A percentile compares a stretch with the other conserved stretches of the same genome.
Evolutionary conservation across 176 grass and related monocot genomes (phyloP).

Genomic region (Tillandsia leiboldiana): DNA sequence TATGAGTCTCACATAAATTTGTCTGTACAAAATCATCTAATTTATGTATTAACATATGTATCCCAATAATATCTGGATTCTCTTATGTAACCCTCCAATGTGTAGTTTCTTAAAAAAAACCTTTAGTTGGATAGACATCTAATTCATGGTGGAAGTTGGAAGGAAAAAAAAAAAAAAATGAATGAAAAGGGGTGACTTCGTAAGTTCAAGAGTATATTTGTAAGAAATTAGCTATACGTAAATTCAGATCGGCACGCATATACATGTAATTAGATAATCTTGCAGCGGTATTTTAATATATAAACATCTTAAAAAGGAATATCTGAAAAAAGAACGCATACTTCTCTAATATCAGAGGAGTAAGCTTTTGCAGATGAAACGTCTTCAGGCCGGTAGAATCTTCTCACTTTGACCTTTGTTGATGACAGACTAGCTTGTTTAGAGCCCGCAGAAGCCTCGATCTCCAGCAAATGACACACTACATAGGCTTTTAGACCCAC

Average conservation of each 20-base stretch:
- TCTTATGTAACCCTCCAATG: neutral
- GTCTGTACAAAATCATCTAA: too few relatives aligned
- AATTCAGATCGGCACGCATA: too few relatives aligned
- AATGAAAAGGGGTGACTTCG: neutral
- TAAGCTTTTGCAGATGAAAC: slow-evolving; percentile 81
- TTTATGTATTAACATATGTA: neutral
- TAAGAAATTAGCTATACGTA: too few relatives aligned
- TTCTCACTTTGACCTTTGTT: slow-evolving; percentile 67
- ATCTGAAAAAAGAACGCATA: slow-evolving; percentile 17
- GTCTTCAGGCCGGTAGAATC: slow-evolving; percentile 95
- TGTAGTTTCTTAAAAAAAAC: neutral
- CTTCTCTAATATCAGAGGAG: slow-evolving; percentile 91
- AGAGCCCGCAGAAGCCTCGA: slow-evolving; percentile 34
- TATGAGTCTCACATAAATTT: too few relatives aligned
- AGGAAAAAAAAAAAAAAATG: neutral
- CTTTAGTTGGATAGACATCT: neutral
- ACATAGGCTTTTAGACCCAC: slow-evolving; percentile 82
- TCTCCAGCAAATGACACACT: slow-evolving; percentile 70
- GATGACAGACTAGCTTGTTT: slow-evolving; percentile 41
- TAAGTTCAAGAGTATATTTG: too few relatives aligned
- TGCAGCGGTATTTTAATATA: too few relatives aligned
- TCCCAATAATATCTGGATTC: neutral
- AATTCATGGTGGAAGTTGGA: too few relatives aligned
- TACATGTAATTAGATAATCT: too few relatives aligned
- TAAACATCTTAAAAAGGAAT: slow-evolving; percentile 2